Percentiles rank a stretch among this genome's conserved stretches.
phyloP scores from a whole-genome alignment of 176 grass and related monocot species.

The Guadua angustifolia region DNA sequence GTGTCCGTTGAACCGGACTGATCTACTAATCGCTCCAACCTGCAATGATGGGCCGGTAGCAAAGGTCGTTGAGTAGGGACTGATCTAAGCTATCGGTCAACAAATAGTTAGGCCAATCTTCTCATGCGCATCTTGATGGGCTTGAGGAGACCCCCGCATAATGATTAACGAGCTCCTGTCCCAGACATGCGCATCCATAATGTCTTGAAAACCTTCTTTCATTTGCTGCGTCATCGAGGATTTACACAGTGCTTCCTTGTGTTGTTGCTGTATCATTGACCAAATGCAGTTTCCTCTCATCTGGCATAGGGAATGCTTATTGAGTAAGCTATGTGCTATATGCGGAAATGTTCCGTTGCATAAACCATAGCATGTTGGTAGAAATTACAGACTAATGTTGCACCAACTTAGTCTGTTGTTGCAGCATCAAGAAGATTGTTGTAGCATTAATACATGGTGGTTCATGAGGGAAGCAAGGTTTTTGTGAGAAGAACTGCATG shows the following conservation, averaged over 20 bases:
- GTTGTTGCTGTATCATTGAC: constrained; percentile 30
- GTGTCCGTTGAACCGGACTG: too few relatives aligned
- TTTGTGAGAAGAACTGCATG: constrained; percentile 5
- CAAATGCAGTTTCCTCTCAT: constrained; percentile 5
- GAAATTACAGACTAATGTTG: constrained; percentile 1
- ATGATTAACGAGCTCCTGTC: not conserved
- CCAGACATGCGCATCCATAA: constrained; percentile 2
- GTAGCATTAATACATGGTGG: not conserved
- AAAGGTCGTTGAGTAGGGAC: too few relatives aligned
- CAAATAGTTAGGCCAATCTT: not conserved
- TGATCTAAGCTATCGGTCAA: too few relatives aligned
- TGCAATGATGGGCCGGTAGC: too few relatives aligned
- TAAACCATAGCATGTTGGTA: not conserved
- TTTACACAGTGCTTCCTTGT: constrained; percentile 25
- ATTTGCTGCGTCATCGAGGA: not conserved
- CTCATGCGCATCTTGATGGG: not conserved
- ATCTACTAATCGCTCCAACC: too few relatives aligned
- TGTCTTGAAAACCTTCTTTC: constrained; percentile 22
- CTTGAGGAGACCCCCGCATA: not conserved
- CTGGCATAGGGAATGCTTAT: constrained; percentile 8
- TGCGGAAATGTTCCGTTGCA: constrained; percentile 23
- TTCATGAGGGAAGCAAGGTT: not conserved
- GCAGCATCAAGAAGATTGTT: not conserved
- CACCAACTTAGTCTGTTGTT: constrained; percentile 9
- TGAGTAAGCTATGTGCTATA: constrained; percentile 14